Evolutionary conservation across 176 grass and related monocot species (phyloP).

Genomic region (Aegilops bicornis): DNA sequence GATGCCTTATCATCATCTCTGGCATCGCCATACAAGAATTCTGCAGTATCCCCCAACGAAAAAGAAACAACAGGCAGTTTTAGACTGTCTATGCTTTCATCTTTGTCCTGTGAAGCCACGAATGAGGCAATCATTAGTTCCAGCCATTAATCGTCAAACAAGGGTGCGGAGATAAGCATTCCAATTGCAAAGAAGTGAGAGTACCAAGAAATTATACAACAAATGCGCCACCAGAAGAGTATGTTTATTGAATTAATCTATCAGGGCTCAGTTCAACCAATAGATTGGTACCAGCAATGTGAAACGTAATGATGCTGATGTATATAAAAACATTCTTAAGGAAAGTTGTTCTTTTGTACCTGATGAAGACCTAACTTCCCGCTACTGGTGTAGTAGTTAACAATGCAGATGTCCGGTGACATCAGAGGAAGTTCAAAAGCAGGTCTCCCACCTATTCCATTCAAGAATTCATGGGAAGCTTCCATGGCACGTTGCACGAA

Average conservation of each 20-base stretch:
- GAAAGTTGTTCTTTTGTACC: constrained; percentile 26
- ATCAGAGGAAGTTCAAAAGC: constrained; percentile 34
- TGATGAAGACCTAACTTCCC: constrained; percentile 64
- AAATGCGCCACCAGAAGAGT: not conserved
- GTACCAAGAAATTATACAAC: not conserved
- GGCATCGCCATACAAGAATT: constrained; percentile 49
- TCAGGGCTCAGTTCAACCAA: not conserved
- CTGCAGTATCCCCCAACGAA: constrained; percentile 46
- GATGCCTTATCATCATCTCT: constrained; percentile 32
- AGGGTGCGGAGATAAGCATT: not conserved
- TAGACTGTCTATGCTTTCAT: constrained; percentile 34
- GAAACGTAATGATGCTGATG: not conserved
- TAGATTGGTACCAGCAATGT: not conserved
- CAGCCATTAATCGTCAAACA: not conserved
- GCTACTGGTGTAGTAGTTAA: constrained; percentile 46
- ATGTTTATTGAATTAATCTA: not conserved
- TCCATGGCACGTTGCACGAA: constrained; percentile 36
- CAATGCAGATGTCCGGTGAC: constrained; percentile 66
- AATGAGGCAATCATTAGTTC: not conserved
- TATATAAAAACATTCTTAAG: not conserved
- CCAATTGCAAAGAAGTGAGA: not conserved
- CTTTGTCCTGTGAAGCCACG: constrained; percentile 42
- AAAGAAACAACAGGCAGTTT: constrained; percentile 69
- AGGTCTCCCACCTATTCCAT: not conserved
- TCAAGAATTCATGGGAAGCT: constrained; percentile 38